Evolutionary conservation across 805 yeast genomes (phyloP).

Genomic region (Cyberlindnera euphorbiiphila): DNA sequence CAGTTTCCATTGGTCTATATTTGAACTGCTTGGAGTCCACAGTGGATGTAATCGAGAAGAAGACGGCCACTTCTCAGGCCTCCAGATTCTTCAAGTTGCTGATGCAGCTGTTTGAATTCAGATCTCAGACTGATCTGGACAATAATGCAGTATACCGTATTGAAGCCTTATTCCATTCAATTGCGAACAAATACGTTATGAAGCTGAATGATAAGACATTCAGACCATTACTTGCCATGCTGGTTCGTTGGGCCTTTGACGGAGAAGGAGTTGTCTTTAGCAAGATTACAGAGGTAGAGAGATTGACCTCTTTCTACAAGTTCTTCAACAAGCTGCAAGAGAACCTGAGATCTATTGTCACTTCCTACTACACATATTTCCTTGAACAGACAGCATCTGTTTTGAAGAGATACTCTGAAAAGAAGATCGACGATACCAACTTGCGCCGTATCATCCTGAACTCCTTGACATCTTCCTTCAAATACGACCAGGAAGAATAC

Average conservation of each 20-base stretch:
- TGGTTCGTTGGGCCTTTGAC: conserved; percentile 89
- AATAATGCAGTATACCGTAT: conserved; percentile 73
- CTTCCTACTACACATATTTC: conserved; percentile 82
- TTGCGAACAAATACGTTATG: conserved; percentile 76
- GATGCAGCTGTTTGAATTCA: conserved; percentile 65
- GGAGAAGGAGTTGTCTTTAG: conserved; percentile 62
- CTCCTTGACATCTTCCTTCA: conserved; percentile 76
- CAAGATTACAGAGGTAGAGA: conserved; percentile 45
- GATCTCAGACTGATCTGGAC: conserved; percentile 56
- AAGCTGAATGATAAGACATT: conserved; percentile 91
- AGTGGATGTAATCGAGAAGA: conserved; percentile 67
- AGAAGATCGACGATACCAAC: conserved; percentile 43
- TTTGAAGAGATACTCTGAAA: conserved; percentile 45
- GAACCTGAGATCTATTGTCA: conserved; percentile 78
- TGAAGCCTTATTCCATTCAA: conserved; percentile 69
- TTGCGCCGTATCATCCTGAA: conserved; percentile 71
- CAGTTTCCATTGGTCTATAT: conserved; percentile 61
- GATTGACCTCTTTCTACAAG: conserved; percentile 74
- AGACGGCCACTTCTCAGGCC: conserved; percentile 68
- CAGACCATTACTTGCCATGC: conserved; percentile 83
- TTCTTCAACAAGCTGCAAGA: conserved; percentile 84
- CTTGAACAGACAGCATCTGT: conserved; percentile 65
- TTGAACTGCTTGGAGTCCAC: conserved; percentile 63
- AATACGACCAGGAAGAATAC: conserved; percentile 87
- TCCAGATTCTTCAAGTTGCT: conserved; percentile 65